Base-by-base conservation (phyloP, 2,329 filamentous ascomycete species). In the Xylaria digitata region DNA sequence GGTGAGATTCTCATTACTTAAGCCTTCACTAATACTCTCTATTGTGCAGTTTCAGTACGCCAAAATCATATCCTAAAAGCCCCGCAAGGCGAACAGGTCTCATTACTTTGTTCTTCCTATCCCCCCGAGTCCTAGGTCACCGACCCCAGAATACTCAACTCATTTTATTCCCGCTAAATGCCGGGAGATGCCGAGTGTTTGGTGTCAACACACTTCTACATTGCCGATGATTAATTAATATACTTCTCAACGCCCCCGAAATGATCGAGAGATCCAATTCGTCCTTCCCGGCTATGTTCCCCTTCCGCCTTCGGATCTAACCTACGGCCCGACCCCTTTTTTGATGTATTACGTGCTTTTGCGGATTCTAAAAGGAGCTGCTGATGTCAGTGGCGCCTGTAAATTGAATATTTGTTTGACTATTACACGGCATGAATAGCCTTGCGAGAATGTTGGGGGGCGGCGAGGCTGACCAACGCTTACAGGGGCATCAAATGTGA, bases 291-390 rank as follows among this genome's bases (percentile, higher is more conserved):
- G 45, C 8, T 58, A 59, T 65, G 49, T 73, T 67, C 63, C 61
- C 66, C 66, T 69, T 61, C 46, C 62, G 54, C 43, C 59, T 72
- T 74, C 69, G 70, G 71, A 69, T 71, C 66, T 61, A 63, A 61
- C 58, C 62, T 49, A 59, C 71, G 72, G 71, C 55, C 71, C 69
- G 68, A 17, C 46, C 63, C 63, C 56, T 68, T 61, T 53, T 26
- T 61, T 2, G 43, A 50, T 50, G 56, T 40, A 66, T 65, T 60
- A 57, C 66, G 40, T 68, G 59, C 59, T 50, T 60, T 52, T 46
- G 19, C 19, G 58, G 55, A 23, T 52, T 45, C 42, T 42, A 54
- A 67, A 61, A 53, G 42, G 49, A 58, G 49, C 52, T 57, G 49
- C 61, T 64, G 67, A 69, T 67, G 67, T 69, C 64, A 69, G 67